Evolutionary conservation across 2,329 filamentous ascomycete species (phyloP).

Genomic region (Neopestalotiopsis sp.): DNA sequence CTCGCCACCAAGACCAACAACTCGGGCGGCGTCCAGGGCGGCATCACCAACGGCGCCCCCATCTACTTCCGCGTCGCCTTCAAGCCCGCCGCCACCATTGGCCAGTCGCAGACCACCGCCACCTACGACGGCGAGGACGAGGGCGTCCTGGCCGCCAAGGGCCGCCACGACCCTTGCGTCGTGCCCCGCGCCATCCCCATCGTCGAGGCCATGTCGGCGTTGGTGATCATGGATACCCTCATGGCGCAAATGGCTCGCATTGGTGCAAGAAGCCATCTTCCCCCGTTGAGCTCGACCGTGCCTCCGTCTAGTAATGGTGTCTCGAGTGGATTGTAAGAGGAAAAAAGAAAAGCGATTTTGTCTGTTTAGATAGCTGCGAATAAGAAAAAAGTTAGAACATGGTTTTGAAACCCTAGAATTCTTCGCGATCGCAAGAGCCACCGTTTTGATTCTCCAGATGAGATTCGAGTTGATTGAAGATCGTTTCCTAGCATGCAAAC

Average conservation of each 20-base stretch:
- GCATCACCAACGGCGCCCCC: conserved; percentile 89
- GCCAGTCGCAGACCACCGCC: conserved; percentile 83
- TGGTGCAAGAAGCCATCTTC: conserved; percentile 51
- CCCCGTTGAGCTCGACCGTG: conserved; percentile 35
- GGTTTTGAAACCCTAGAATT: not conserved
- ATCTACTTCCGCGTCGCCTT: conserved; percentile 96
- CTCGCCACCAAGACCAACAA: conserved; percentile 93
- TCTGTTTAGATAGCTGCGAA: not conserved
- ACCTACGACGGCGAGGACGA: conserved; percentile 74
- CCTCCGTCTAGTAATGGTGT: conserved; percentile 11
- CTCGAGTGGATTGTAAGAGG: not conserved
- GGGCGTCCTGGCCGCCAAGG: conserved; percentile 87
- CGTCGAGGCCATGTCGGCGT: conserved; percentile 88
- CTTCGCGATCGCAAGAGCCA: too few relatives aligned
- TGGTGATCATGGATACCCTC: conserved; percentile 86
- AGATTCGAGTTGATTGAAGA: too few relatives aligned
- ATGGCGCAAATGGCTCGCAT: conserved; percentile 77
- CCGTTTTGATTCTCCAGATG: too few relatives aligned
- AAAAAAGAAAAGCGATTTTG: not conserved
- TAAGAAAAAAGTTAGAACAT: not conserved
- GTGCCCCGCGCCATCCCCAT: conserved; percentile 87
- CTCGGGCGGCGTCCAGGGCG: conserved; percentile 92
- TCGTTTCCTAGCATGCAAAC: too few relatives aligned
- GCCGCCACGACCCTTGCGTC: conserved; percentile 91
- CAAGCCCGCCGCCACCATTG: conserved; percentile 94